Evolutionary conservation across 176 grass and related monocot genomes (phyloP).

Genomic region (Neostapfia colusana): DNA sequence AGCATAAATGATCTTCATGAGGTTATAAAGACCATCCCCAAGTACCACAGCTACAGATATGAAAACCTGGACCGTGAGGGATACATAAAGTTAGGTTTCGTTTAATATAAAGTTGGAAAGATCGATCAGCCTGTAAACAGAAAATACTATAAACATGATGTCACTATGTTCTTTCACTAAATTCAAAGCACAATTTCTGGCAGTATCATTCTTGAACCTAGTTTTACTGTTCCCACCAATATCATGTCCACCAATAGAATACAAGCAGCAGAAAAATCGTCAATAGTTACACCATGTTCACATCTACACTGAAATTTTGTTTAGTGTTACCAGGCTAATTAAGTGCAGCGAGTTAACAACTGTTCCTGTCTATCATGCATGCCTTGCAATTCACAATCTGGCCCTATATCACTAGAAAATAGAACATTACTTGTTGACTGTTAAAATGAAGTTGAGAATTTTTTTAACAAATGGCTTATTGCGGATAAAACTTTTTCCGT

Average conservation of each 20-base stretch:
- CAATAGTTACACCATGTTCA: neutral
- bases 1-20: constrained; percentile 73
- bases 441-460: neutral
- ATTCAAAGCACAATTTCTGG: neutral
- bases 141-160: neutral
- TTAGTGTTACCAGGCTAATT: neutral
- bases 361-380: neutral
- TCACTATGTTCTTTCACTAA: neutral
- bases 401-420: neutral
- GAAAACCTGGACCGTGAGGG: constrained; percentile 55
- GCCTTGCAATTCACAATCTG: neutral
- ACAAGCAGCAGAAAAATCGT: neutral
- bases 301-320: neutral
- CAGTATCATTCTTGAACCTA: neutral
- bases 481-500: constrained; percentile 24
- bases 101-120: neutral
- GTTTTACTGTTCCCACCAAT: neutral
- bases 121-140: neutral
- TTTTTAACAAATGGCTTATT: neutral
- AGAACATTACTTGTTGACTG: neutral
- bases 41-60: constrained; percentile 81
- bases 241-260: neutral
- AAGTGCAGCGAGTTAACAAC: neutral
- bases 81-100: constrained; percentile 9
- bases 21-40: constrained; percentile 87